Evolutionary conservation across 2,329 filamentous ascomycete genomes (phyloP), one percentile per base, ranked within the genome.

Genomic region (Aplosporella prunicola): DNA sequence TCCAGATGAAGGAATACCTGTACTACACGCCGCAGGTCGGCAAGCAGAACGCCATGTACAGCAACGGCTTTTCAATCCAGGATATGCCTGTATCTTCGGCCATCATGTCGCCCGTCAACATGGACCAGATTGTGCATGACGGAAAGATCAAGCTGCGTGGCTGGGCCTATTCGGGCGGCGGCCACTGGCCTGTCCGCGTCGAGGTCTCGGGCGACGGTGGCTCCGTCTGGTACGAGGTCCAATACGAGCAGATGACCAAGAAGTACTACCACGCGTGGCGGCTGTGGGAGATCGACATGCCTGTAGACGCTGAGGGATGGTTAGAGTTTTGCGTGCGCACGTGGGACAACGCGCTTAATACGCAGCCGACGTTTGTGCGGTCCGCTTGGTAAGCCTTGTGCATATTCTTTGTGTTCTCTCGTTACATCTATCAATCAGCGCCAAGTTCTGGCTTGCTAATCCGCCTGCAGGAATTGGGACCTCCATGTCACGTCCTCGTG

Each of bases 41-140:
- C 9, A 82, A 82, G 57, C 76, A 82, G 46, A 82, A 82, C 43
- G 62, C 67, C 9, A 62, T 59, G 7, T 69, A 72, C 46, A 73
- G 63, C 11, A 73, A 75, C 30, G 78, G 75, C 0, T 77, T 79
- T 43, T 72, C 71, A 44, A 82, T 80, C 47, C 79, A 84, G 49
- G 78, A 82, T 23, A 83, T 82, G 78, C 79, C 79, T 0, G 78
- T 82, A 3, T 73, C 69, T 31, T 73, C 67, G 11, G 78, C 78
- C 14, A 80, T 82, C 47, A 81, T 81, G 72, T 63, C 69, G 0
- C 78, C 78, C 0, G 62, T 65, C 58, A 68, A 69, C 14, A 76
- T 76, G 47, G 68, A 78, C n/a, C 67, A 72, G 2, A 65, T 80
- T 20, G 57, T 80, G 0, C 76, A 81, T 46, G 64, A 71, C 11